A percentile compares a stretch with the other conserved stretches of the same genome.
phyloP scores from a whole-genome alignment of 768 basidiomycete genomes.

The Mrakia hoshinonis region DNA sequence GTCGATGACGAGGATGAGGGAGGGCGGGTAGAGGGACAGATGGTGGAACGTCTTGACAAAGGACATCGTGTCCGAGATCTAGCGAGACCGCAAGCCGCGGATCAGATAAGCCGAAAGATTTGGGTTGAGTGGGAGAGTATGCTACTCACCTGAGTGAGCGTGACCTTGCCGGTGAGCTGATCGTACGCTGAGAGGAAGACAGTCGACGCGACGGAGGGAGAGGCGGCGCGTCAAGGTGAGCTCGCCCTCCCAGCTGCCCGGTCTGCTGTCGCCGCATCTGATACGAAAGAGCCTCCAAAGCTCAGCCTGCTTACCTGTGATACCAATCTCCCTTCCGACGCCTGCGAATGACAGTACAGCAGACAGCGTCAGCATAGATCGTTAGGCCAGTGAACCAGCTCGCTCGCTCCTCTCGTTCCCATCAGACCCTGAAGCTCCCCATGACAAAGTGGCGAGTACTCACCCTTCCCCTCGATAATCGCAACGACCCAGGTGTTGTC shows the following conservation, averaged over 20 bases:
- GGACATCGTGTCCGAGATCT: slow-evolving; percentile 79
- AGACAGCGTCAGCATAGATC: background rate
- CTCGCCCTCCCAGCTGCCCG: background rate
- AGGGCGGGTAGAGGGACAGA: slow-evolving; percentile 48
- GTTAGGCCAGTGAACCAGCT: too few species aligned
- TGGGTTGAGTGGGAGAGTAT: slow-evolving; percentile 7
- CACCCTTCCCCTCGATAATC: slow-evolving; percentile 19
- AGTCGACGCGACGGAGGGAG: background rate
- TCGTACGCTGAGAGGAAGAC: slow-evolving; percentile 1
- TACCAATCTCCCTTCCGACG: slow-evolving; percentile 71
- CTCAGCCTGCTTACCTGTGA: slow-evolving; percentile 73
- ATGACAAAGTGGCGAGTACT: background rate
- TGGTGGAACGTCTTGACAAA: slow-evolving; percentile 83
- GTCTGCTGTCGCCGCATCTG: background rate
- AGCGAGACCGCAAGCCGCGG: background rate
- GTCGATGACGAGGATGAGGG: slow-evolving; percentile 68
- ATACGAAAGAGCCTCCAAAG: slow-evolving; percentile 45
- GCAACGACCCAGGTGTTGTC: slow-evolving; percentile 19
- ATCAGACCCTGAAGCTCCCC: background rate
- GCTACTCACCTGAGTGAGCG: slow-evolving; percentile 58
- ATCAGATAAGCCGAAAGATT: slow-evolving; percentile 9
- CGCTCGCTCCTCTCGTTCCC: background rate
- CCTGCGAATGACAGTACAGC: slow-evolving; percentile 36
- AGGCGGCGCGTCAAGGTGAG: background rate
- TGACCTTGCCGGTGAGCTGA: slow-evolving; percentile 10